Base-by-base conservation (phyloP, 1,284 basidiomycete species). In the Ceratobasidium sp. region DNA sequence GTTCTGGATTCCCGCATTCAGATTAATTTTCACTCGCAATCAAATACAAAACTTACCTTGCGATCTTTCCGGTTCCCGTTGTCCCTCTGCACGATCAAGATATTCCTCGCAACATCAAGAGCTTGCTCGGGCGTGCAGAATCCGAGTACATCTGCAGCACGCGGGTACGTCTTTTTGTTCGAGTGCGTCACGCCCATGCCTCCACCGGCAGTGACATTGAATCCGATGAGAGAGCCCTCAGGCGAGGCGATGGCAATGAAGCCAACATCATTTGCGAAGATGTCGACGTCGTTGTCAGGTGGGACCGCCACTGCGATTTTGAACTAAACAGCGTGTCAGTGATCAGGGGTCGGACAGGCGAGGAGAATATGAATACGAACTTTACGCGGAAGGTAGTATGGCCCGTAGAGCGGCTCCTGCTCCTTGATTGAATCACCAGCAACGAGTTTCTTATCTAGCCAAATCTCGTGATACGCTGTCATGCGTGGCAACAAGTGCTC, bases 151-250 rank as follows among this genome's bases (percentile, higher is more conserved):
- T 91, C 91, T 63, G 90, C 96, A 53, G 92, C 83, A 76, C 98
- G 91, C 58, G 98, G 98, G 83, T 99, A 99, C 0, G 97, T 99
- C 86, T 97, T 96, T 87, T 98, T 99, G 88, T 95, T 98, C 68
- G 94, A 95, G 81, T 99, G 96, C 0, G 97, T 98, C 59, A 99
- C 97, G 83, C 97, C 97, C 97, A 99, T 99, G 75, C 97, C 98
- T 80, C 97, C 97, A 79, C 97, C 95, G 58, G 93, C 86, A 43
- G 91, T 85, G 76, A 98, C 94, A 80, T 98, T 96, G 87, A 97
- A 98, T 53, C 96, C 96, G 74, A 88, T 85, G 39, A 97, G 84
- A 76, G 90, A 85, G 63, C 92, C 92, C 46, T 89, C 82, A 62
- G 87, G 83, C 79, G 92, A 89, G 19, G 94, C 88, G 77, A 98